Evolutionary conservation across 2,329 filamentous ascomycete genomes (phyloP).

Genomic region (Akanthomyces lecanii): DNA sequence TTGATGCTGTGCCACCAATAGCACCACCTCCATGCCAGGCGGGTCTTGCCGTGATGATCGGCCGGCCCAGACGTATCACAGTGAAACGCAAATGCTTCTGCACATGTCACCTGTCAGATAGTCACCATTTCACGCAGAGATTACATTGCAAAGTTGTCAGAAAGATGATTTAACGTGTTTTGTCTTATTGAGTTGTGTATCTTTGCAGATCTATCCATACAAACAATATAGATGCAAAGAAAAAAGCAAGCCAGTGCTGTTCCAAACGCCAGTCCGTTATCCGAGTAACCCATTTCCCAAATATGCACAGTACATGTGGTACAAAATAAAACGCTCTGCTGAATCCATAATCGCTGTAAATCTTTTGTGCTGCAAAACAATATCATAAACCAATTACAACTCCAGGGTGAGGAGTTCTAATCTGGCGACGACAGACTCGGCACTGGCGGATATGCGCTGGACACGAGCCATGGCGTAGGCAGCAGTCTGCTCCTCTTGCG

Average conservation of each 20-base stretch:
- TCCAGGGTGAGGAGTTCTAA: conserved; percentile 36
- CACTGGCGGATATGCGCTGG: conserved; percentile 42
- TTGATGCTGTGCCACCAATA: neutral
- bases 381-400: conserved; percentile 23
- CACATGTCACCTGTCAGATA: neutral
- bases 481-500: conserved; percentile 44
- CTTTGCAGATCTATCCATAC: conserved; percentile 12
- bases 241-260: neutral
- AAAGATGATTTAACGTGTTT: neutral
- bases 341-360: conserved; percentile 14
- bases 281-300: conserved; percentile 9
- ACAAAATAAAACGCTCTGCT: conserved; percentile 16
- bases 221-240: conserved; percentile 1
- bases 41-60: neutral
- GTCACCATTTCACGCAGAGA: neutral
- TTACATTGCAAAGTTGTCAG: too few species aligned
- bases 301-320: conserved; percentile 15
- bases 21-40: neutral
- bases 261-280: conserved; percentile 13
- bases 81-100: neutral
- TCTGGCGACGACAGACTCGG: conserved; percentile 34
- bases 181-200: conserved; percentile 5
- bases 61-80: neutral
- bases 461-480: conserved; percentile 46
- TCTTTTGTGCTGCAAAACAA: conserved; percentile 14